These are phyloP conservation scores for Talaromyces borbonicus DNA, from an alignment of 495 filamentous ascomycete species.

Conservation along the genomic window DNA sequence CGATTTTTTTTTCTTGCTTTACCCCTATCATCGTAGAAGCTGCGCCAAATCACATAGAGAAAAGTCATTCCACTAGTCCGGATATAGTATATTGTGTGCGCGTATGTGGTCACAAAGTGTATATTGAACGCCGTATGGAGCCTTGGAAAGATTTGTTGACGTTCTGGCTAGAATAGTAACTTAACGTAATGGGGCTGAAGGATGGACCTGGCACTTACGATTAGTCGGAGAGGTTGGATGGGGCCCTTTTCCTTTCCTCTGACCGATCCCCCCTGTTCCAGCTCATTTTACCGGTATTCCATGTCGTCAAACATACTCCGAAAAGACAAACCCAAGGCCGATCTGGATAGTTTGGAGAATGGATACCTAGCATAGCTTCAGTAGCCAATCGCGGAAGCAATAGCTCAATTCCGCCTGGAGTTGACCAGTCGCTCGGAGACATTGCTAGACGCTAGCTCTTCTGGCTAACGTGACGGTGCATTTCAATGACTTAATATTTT, in stretches of 20 bases:
- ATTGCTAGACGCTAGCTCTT: not conserved
- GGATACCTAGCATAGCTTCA: not conserved
- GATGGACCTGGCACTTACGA: not conserved
- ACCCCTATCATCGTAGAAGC: conserved; percentile 1
- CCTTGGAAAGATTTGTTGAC: not conserved
- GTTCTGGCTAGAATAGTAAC: too few relatives aligned
- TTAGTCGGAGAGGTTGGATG: conserved; percentile 4
- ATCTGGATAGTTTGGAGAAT: not conserved
- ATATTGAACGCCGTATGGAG: too few relatives aligned
- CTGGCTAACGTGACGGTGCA: not conserved
- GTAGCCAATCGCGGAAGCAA: conserved; percentile 6
- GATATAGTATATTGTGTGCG: not conserved
- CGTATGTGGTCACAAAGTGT: not conserved
- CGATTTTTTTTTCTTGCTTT: not conserved
- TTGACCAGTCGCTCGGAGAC: conserved; percentile 8
- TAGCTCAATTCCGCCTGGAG: conserved; percentile 5
- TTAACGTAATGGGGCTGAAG: conserved; percentile 5
- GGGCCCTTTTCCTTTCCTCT: conserved; percentile 1
- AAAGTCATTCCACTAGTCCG: conserved; percentile 3
- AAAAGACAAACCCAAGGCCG: conserved; percentile 6
- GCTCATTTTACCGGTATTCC: not conserved
- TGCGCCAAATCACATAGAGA: not conserved
- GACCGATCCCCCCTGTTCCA: conserved; percentile 1
- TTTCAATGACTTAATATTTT: not conserved
- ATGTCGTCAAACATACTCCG: conserved; percentile 5